Evolutionary conservation across 371 early-diverging fungal genomes (phyloP), one percentile per base, ranked within the genome.

Genomic region (Saksenaea vasiformis): DNA sequence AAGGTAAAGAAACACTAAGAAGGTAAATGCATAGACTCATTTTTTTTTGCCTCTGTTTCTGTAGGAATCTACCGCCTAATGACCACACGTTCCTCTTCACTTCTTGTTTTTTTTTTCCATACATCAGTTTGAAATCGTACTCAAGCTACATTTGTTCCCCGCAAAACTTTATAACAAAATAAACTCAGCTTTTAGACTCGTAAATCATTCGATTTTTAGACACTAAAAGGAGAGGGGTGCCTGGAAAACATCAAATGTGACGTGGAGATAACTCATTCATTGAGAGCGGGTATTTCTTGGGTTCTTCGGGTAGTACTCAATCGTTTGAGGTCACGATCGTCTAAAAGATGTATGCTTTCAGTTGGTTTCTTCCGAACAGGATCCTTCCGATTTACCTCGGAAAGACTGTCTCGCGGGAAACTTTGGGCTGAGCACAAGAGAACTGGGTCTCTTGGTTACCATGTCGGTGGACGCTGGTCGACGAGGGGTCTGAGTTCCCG

Each of bases 381-480:
- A 19, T 22, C 5, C 1, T 4, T 47, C 51, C 51, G 51, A 3
- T 47, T 47, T 47, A 47, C 51, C 51, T 47, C 51, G 51, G 51
- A 47, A 22, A 22, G 51, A 22, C 24, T 47, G 51, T 22, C 51
- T 47, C 11, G 51, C 22, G 51, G 51, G 24, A 19, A 47, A 47
- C 22, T 47, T 47, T 47, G 51, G 51, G 22, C 51, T 47, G 22
- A 22, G 51, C 1, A 22, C 51, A 19, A 47, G 24, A n/a, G 51
- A 47, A 26, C 22, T 47, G 51, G 22, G 51, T 9, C 51, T 47
- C 22, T 47, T 47, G 51, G 27, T 5, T 19, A 22, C 53, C 47
- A 65, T 38, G 35, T 65, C 65, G 27, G 55, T 28, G 11, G 65
- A 65, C 15, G 59, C 41, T 54, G 65, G 65, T 41, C 65, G 65